These are phyloP conservation scores for Mortierella claussenii DNA, from an alignment of 192 early-diverging fungal species.

Conservation along the genomic window DNA sequence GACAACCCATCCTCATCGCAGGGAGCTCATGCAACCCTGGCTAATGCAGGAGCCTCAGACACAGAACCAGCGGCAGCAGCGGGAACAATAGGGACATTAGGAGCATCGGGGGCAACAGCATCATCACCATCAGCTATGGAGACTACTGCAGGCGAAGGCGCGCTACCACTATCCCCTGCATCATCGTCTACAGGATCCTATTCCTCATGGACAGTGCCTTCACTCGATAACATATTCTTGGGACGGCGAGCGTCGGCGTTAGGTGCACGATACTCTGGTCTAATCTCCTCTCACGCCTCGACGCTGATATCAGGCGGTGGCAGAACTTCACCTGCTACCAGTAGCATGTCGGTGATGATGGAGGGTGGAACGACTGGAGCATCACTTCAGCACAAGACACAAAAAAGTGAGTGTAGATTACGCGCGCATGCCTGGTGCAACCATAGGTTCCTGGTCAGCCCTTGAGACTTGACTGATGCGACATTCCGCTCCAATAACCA, in stretches of 20 bases:
- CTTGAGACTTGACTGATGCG: too few relatives aligned
- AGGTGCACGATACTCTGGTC: slow-evolving; percentile 20
- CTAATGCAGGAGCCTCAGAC: too few relatives aligned
- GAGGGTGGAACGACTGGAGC: slow-evolving; percentile 19
- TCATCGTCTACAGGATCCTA: slow-evolving; percentile 3
- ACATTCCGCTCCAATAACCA: too few relatives aligned
- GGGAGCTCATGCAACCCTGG: too few relatives aligned
- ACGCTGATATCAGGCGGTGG: slow-evolving; percentile 5
- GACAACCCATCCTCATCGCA: too few relatives aligned
- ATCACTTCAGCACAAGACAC: slow-evolving; percentile 27
- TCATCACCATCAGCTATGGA: not conserved
- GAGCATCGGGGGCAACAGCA: not conserved
- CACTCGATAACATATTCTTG: slow-evolving; percentile 27
- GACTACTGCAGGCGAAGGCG: too few relatives aligned
- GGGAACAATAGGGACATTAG: not conserved
- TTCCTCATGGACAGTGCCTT: slow-evolving; percentile 35
- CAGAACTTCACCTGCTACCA: slow-evolving; percentile 27
- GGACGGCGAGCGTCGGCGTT: slow-evolving; percentile 24
- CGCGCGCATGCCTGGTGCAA: not conserved
- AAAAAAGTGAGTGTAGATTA: slow-evolving; percentile 10
- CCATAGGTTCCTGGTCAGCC: too few relatives aligned
- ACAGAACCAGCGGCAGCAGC: not conserved
- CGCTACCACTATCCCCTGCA: too few relatives aligned
- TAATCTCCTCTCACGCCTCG: not conserved
- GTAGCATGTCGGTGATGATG: slow-evolving; percentile 33